A percentile compares a stretch with the other conserved stretches of the same genome.
These are phyloP conservation scores for Pseudogymnoascus sp. DNA, from an alignment of 2,329 filamentous ascomycete species.

Conservation along the genomic window DNA sequence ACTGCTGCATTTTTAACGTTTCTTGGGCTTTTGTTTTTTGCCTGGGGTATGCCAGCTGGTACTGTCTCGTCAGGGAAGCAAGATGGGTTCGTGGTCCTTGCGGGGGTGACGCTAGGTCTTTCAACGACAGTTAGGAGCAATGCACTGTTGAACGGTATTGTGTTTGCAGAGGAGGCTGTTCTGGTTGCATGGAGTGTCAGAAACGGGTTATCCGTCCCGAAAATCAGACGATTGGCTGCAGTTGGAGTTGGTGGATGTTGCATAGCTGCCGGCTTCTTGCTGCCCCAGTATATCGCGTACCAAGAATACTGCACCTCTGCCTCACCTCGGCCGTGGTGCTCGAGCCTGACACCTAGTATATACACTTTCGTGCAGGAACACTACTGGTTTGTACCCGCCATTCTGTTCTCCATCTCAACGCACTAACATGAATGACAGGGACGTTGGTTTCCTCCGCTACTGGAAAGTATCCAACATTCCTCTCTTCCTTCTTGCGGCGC, in stretches of 20 bases:
- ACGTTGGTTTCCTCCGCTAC: constrained; percentile 79
- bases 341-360: constrained; percentile 67
- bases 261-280: constrained; percentile 57
- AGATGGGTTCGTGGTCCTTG: constrained; percentile 47
- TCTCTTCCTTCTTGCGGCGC: constrained; percentile 74
- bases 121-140: constrained; percentile 76
- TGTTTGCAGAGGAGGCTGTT: constrained; percentile 52
- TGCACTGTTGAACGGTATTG: constrained; percentile 70
- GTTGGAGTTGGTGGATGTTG: constrained; percentile 59
- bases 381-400: constrained; percentile 65
- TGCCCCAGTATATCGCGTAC: constrained; percentile 73
- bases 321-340: constrained; percentile 64
- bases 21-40: constrained; percentile 62
- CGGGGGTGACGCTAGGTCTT: constrained; percentile 63
- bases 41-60: constrained; percentile 20
- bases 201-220: constrained; percentile 35
- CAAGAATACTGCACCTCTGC: constrained; percentile 53
- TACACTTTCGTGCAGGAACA: constrained; percentile 81
- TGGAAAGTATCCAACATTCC: constrained; percentile 84
- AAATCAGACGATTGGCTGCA: constrained; percentile 46
- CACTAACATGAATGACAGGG: constrained; percentile 45
- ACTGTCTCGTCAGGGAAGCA: constrained; percentile 22
- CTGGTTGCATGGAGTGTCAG: constrained; percentile 42
- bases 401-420: neutral
- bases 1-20: constrained; percentile 73